Evolutionary conservation across 495 filamentous ascomycete genomes (phyloP), one percentile per base, ranked within the genome.

Genomic region (Penicillium lividum): DNA sequence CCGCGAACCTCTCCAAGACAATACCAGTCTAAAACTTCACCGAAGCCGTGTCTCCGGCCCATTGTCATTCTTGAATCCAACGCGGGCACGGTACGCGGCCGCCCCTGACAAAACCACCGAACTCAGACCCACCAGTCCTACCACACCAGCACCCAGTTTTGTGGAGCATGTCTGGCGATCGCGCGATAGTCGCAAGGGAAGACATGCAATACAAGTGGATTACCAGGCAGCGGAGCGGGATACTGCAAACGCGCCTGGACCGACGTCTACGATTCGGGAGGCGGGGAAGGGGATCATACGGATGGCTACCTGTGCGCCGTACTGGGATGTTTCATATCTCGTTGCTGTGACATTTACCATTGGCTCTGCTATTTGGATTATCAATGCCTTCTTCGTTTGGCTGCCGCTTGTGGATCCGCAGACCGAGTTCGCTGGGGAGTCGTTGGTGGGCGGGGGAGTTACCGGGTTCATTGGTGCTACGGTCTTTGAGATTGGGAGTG

Each of bases 131-230:
- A 29, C 43, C 36, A 15, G 33, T 36, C 22, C 11, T 11, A 33
- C 58, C 62, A 13, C 58, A 0, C 13, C 47, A 16, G 10, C 33
- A 0, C 51, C 66, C 27, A 36, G 18, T 11, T 43, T 58, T 30
- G 40, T 78, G n/a, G 62, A 71, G 25, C 80, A 68, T 69, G 65
- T 78, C 52, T 86, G 82, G 82, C 81, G 82, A 13, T 85, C 86
- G 43, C 80, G 88, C n/a, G 86, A 90, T 68, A 89, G 88, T 65
- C 77, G 87, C 43, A 90, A 90, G 73, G 84, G 87, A 25, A 77
- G 88, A 16, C 87, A 90, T 69, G 74, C 83, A 15, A 64, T 88
- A 1, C 57, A 76, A 3, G 68, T 89, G 49, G 70, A 76, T 7
- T 66, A 72, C 52, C 67, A 7, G 49, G 51, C 11, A 22, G 54